Conservation (phyloP, 1,284 basidiomycete species). For the Xanthoconium separans region DNA sequence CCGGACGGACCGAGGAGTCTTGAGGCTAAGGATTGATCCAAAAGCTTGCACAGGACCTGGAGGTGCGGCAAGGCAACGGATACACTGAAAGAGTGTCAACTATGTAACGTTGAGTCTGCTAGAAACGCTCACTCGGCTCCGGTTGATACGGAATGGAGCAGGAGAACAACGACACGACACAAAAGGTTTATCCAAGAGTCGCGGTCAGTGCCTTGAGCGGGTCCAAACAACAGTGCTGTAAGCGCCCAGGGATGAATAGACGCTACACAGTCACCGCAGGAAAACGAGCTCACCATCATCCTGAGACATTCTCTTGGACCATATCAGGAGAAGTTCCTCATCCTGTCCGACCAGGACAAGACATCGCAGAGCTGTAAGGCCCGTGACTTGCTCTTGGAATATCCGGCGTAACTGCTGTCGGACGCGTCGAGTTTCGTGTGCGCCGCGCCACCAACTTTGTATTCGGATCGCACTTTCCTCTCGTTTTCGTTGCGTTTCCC, state of each 20-base stretch:
- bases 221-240: conserved; percentile 44
- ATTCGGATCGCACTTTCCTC: conserved; percentile 59
- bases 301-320: conserved; percentile 40
- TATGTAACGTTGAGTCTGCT: not conserved
- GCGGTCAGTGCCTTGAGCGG: conserved; percentile 36
- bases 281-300: conserved; percentile 42
- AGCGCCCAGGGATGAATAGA: conserved; percentile 6
- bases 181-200: conserved; percentile 60
- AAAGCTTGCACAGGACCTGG: conserved; percentile 29
- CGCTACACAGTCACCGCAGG: not conserved
- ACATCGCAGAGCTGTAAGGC: conserved; percentile 57
- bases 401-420: conserved; percentile 40
- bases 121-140: conserved; percentile 43
- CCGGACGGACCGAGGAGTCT: conserved; percentile 11
- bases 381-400: conserved; percentile 41
- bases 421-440: conserved; percentile 39
- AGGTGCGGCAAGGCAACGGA: conserved; percentile 24
- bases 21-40: conserved; percentile 14
- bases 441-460: conserved; percentile 69
- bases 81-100: conserved; percentile 26
- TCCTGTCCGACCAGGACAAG: conserved; percentile 60
- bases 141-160: conserved; percentile 52
- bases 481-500: conserved; percentile 52
- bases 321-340: conserved; percentile 49
- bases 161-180: conserved; percentile 43